Evolutionary conservation across 768 basidiomycete species (phyloP), one percentile per base, ranked within the genome.

Genomic region (Termitomyces heimii): DNA sequence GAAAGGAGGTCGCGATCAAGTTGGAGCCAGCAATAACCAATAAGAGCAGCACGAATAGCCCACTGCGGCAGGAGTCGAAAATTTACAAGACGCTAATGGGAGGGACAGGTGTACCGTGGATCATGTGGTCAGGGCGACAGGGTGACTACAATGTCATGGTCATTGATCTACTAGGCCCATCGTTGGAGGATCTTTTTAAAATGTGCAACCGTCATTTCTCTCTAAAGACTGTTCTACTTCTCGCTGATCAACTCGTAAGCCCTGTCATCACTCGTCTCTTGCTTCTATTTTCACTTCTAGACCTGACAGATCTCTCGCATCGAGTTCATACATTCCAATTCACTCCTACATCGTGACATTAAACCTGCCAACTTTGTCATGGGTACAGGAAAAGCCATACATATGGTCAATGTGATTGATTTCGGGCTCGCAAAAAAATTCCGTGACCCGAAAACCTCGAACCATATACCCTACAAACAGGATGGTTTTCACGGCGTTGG

Each of bases 311-410:
- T 97, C 70, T 92, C 93, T 8, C 93, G 96, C 48, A 88, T 98
- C 66, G 92, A 97, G 71, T 98, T 94, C 71, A 94, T 98, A 63
- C 96, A 99, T 73, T 92, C 90, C 1, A 88, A 92, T 67, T 91
- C 92, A 66, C 89, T 96, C 63, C 85, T 97, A 42, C 96, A 98
- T 71, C 90, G 96, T 62, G 96, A 98, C 69, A 89, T 99, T 72
- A 99, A 98, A 71, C 96, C 96, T 37, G 96, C 96, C 66, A 98
- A 99, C 75, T 99, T 99, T 69, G 88, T 99, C 59, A 98, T 98
- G 92, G 92, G 93, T 61, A 86, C 70, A 67, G 75, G 74, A 35
- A 74, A 73, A 61, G 75, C 75, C 28, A 67, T 80, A 0, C 79
- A 81, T 64, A 73, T 86, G 65, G 94, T 99, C 68, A 96, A 98